These are phyloP conservation scores for Catharanthus roseus DNA, from an alignment of 257 asterid genomes.

Conservation along the genomic window DNA sequence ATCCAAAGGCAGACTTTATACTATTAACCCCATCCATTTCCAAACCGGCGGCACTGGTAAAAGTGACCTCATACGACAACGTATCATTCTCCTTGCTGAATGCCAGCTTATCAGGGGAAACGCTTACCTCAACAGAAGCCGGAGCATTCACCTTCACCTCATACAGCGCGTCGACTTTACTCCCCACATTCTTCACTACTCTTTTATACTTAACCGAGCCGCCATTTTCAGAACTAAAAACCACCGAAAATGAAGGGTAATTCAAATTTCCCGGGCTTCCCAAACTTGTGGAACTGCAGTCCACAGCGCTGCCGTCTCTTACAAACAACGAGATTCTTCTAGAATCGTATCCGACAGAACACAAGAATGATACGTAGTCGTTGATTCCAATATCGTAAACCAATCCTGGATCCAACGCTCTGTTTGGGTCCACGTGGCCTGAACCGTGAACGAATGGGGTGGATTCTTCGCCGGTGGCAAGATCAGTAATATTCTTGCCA, in stretches of 20 bases:
- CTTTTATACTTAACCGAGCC: slow-evolving; percentile 66
- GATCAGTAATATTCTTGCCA: slow-evolving; percentile 59
- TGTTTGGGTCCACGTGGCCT: slow-evolving; percentile 89
- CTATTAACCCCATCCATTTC: slow-evolving; percentile 27
- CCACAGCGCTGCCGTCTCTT: slow-evolving; percentile 26
- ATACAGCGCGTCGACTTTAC: slow-evolving; percentile 33
- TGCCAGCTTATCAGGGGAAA: slow-evolving; percentile 55
- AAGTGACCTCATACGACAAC: slow-evolving; percentile 64
- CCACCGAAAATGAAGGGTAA: slow-evolving; percentile 83
- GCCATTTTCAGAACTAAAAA: slow-evolving; percentile 24
- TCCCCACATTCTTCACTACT: slow-evolving; percentile 69
- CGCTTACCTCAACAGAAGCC: slow-evolving; percentile 60
- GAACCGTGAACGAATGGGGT: slow-evolving; percentile 64
- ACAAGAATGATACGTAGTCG: slow-evolving; percentile 67
- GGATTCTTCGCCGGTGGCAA: slow-evolving; percentile 65
- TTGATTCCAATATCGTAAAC: slow-evolving; percentile 44
- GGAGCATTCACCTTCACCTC: slow-evolving; percentile 70
- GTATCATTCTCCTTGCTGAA: slow-evolving; percentile 36
- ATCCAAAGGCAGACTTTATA: slow-evolving; percentile 54
- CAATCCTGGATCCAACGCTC: slow-evolving; percentile 75
- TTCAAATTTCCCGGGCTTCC: slow-evolving; percentile 70
- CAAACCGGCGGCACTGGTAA: slow-evolving; percentile 31
- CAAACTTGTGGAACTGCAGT: slow-evolving; percentile 41
- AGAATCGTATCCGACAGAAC: slow-evolving; percentile 58
- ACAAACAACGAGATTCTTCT: slow-evolving; percentile 42